Evolutionary conservation across 768 basidiomycete genomes (phyloP).

Genomic region (Lentinula edodes): DNA sequence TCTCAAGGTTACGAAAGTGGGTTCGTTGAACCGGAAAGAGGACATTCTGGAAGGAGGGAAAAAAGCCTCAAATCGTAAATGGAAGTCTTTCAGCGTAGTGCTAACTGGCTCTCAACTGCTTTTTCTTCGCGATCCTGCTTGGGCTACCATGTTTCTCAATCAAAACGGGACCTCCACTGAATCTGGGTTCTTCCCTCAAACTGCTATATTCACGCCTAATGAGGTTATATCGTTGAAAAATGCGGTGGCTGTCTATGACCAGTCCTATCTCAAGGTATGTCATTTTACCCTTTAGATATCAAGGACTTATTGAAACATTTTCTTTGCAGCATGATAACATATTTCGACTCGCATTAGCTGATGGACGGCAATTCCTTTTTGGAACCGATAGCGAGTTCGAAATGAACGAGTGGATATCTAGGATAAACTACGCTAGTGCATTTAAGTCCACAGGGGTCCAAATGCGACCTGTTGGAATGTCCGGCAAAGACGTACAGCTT

Average conservation of each 20-base stretch:
- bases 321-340: slow-evolving; percentile 54
- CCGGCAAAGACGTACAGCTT: slow-evolving; percentile 63
- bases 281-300: slow-evolving; percentile 1
- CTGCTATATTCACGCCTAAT: slow-evolving; percentile 65
- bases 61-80: slow-evolving; percentile 74
- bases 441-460: slow-evolving; percentile 83
- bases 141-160: slow-evolving; percentile 41
- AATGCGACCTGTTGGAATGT: slow-evolving; percentile 73
- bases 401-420: slow-evolving; percentile 85
- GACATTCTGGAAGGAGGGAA: slow-evolving; percentile 73
- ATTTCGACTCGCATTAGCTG: slow-evolving; percentile 71
- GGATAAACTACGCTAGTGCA: slow-evolving; percentile 90
- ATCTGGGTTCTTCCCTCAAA: slow-evolving; percentile 31
- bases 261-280: slow-evolving; percentile 68
- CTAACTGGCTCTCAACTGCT: slow-evolving; percentile 88
- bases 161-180: slow-evolving; percentile 31
- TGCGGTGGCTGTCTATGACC: slow-evolving; percentile 76
- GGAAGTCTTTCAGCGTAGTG: slow-evolving; percentile 81
- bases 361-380: slow-evolving; percentile 78
- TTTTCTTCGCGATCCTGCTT: slow-evolving; percentile 74
- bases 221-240: slow-evolving; percentile 77
- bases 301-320: not conserved
- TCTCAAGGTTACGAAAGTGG: slow-evolving; percentile 76
- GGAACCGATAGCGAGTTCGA: slow-evolving; percentile 66
- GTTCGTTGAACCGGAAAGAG: slow-evolving; percentile 76